These are phyloP conservation scores for Penicillium chermesinum DNA, from an alignment of 495 filamentous ascomycete genomes.

Conservation along the genomic window DNA sequence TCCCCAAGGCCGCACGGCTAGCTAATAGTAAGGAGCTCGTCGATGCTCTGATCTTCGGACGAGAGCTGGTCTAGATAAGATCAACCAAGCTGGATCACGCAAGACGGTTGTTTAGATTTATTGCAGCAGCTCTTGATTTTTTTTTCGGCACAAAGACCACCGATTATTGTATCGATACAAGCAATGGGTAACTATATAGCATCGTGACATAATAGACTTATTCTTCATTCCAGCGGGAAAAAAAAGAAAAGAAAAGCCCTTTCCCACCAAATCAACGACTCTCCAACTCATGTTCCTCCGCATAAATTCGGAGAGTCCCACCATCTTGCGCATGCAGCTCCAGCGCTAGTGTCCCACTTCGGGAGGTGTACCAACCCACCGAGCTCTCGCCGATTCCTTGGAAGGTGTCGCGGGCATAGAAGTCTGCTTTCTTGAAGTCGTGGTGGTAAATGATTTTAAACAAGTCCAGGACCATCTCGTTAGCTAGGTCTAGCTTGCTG, in stretches of 20 bases:
- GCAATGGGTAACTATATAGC: slow-evolving; percentile 3
- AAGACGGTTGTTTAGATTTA: background rate
- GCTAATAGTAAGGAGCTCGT: slow-evolving; percentile 40
- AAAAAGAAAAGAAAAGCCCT: background rate
- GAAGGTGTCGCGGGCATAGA: slow-evolving; percentile 1
- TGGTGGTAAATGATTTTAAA: background rate
- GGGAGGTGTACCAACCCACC: slow-evolving; percentile 6
- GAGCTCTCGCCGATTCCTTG: slow-evolving; percentile 1
- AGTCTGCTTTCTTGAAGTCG: background rate
- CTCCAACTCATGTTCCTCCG: slow-evolving; percentile 5
- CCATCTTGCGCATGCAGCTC: slow-evolving; percentile 1
- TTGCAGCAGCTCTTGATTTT: too few species aligned
- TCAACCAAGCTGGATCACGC: background rate
- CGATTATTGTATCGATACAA: too few species aligned
- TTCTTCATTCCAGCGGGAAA: background rate
- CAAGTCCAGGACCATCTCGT: slow-evolving; percentile 1
- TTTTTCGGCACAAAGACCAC: too few species aligned
- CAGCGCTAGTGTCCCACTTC: slow-evolving; percentile 4
- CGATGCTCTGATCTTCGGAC: slow-evolving; percentile 45
- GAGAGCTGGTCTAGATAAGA: slow-evolving; percentile 27
- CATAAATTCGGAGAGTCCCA: slow-evolving; percentile 2
- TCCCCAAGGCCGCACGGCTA: slow-evolving; percentile 45
- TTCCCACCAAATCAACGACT: background rate
- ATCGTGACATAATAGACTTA: slow-evolving; percentile 2
- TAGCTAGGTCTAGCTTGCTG: background rate